Conservation (phyloP, 352 stramenopile genomes). For the Phytophthora hybrid region DNA sequence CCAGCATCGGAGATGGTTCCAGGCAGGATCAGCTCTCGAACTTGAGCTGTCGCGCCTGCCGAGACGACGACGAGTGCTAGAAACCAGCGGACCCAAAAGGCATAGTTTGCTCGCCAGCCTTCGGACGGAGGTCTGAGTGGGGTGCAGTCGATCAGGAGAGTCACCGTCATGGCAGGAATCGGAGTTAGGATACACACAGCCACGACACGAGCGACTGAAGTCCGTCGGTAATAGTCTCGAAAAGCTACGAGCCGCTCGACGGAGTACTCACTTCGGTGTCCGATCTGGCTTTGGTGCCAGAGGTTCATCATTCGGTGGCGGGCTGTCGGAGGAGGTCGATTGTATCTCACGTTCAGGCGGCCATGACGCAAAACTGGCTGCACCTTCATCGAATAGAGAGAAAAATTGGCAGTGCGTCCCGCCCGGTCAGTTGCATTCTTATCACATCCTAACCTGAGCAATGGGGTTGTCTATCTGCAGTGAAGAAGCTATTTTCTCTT, state of each 20-base stretch:
- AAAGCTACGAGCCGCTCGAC: slow-evolving; percentile 18
- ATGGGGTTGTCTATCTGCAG: neutral
- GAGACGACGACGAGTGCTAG: slow-evolving; percentile 14
- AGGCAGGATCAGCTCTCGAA: slow-evolving; percentile 7
- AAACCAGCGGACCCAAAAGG: slow-evolving; percentile 29
- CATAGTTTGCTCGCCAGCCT: slow-evolving; percentile 30
- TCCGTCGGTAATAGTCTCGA: slow-evolving; percentile 10
- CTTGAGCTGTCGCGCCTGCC: slow-evolving; percentile 13
- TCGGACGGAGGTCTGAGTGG: slow-evolving; percentile 21
- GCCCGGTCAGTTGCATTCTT: neutral
- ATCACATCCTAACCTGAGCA: neutral
- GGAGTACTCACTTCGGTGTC: slow-evolving; percentile 18
- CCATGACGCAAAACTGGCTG: neutral
- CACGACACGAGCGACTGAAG: neutral
- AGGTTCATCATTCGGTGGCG: neutral
- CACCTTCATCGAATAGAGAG: slow-evolving; percentile 1
- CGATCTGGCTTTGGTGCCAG: slow-evolving; percentile 21
- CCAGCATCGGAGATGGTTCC: slow-evolving; percentile 12
- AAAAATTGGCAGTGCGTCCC: neutral
- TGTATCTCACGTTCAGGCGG: neutral
- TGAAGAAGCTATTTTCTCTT: neutral
- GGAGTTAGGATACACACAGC: slow-evolving; percentile 19
- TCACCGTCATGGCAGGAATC: slow-evolving; percentile 15
- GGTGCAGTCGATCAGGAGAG: slow-evolving; percentile 27
- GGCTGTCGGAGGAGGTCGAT: neutral